phyloP scores from a whole-genome alignment of 2,329 filamentous ascomycete species.

The Corinectria fuckeliana region DNA sequence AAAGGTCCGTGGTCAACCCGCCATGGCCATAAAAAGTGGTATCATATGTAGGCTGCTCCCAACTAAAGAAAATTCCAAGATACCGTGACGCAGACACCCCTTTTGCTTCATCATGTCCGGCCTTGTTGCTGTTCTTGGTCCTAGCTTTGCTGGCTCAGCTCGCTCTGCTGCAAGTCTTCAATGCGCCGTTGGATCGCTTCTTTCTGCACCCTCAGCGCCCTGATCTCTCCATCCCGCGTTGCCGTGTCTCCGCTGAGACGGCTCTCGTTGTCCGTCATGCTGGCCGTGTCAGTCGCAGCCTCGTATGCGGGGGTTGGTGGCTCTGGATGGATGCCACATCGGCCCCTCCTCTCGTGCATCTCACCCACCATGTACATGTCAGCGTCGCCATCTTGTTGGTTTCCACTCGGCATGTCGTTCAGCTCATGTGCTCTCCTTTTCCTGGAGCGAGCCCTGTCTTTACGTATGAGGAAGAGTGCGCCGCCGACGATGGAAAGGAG shows the following conservation, averaged over 20 bases:
- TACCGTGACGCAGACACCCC: slow-evolving; percentile 12
- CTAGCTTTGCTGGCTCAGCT: slow-evolving; percentile 23
- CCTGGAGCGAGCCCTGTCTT: slow-evolving; percentile 25
- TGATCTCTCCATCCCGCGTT: slow-evolving; percentile 41
- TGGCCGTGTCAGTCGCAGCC: slow-evolving; percentile 32
- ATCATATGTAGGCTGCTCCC: slow-evolving; percentile 38
- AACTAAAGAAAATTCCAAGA: slow-evolving; percentile 15
- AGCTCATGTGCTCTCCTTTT: slow-evolving; percentile 36
- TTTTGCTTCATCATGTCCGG: slow-evolving; percentile 10
- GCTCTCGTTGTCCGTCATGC: slow-evolving; percentile 30
- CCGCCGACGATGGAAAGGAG: slow-evolving; percentile 38
- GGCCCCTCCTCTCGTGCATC: slow-evolving; percentile 20
- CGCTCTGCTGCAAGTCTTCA: slow-evolving; percentile 42
- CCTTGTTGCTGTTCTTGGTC: slow-evolving; percentile 13
- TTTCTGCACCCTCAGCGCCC: slow-evolving; percentile 43
- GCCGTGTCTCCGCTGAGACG: slow-evolving; percentile 30
- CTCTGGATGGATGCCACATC: slow-evolving; percentile 26
- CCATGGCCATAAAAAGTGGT: slow-evolving; percentile 39
- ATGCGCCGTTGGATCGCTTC: slow-evolving; percentile 45
- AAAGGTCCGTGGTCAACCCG: slow-evolving; percentile 25
- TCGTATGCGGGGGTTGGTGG: slow-evolving; percentile 45
- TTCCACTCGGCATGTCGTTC: slow-evolving; percentile 28
- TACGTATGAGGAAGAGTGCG: slow-evolving; percentile 37
- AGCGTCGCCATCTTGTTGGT: slow-evolving; percentile 12
- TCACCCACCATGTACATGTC: slow-evolving; percentile 26